These are phyloP conservation scores for Hirsutella thompsonii DNA, from an alignment of 2,329 filamentous ascomycete species.

Conservation along the genomic window DNA sequence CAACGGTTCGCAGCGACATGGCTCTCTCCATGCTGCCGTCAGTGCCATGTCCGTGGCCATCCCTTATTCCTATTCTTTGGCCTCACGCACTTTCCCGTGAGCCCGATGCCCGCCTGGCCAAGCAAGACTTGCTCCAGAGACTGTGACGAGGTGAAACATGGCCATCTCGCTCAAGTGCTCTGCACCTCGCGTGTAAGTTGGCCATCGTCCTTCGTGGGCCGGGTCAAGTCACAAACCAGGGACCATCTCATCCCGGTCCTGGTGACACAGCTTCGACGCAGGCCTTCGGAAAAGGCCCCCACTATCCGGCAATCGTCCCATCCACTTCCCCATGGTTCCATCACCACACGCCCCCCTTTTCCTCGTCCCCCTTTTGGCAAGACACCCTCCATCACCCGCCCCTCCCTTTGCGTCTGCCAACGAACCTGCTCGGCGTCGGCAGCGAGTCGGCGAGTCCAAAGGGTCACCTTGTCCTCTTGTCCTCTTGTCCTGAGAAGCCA, in stretches of 20 bases:
- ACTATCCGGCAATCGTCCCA: conserved; percentile 3
- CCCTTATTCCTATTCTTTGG: no score
- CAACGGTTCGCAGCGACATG: no score
- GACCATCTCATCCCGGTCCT: neutral
- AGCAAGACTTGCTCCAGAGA: neutral
- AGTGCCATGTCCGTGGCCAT: no score
- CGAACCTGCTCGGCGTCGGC: conserved; percentile 2
- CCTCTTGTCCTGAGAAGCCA: conserved; percentile 1
- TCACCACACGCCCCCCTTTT: neutral
- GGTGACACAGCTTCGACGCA: neutral
- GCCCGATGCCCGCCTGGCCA: neutral
- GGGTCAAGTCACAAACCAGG: neutral
- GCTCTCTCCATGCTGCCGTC: no score
- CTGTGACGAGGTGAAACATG: neutral
- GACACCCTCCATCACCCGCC: no score
- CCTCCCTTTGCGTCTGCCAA: neutral
- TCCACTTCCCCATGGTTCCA: neutral
- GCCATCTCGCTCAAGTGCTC: neutral
- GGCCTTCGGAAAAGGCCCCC: conserved; percentile 1
- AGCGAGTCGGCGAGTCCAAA: conserved; percentile 5
- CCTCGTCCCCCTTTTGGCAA: neutral
- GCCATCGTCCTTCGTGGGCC: neutral
- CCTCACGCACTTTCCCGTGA: neutral
- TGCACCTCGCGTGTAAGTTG: neutral
- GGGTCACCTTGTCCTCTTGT: neutral